Evolutionary conservation across 257 asterid species (phyloP).

Genomic region (Solanum peruvianum): DNA sequence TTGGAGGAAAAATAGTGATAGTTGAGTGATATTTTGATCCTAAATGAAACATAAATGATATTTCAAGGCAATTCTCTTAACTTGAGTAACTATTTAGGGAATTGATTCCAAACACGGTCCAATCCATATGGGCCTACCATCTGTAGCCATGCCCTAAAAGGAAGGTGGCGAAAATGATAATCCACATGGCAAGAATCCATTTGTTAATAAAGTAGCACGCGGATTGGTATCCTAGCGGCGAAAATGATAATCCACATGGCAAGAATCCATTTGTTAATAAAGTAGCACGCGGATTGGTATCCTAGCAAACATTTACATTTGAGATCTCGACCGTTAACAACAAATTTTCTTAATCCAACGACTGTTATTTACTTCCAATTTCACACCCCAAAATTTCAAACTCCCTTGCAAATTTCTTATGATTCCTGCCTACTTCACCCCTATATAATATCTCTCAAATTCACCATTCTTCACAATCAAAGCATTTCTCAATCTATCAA

Average conservation of each 20-base stretch:
- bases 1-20: no score
- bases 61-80: no score
- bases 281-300: not conserved
- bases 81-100: no score
- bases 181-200: not conserved
- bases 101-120: not conserved
- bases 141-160: not conserved
- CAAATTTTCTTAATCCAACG: not conserved
- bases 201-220: not conserved
- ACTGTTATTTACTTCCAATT: not conserved
- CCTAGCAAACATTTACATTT: not conserved
- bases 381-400: conserved; percentile 2
- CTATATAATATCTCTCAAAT: not conserved
- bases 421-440: conserved; percentile 12
- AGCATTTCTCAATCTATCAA: not conserved
- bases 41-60: no score
- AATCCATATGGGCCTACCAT: not conserved
- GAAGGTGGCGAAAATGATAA: not conserved
- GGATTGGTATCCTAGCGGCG: not conserved
- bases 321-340: not conserved
- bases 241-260: not conserved
- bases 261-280: not conserved
- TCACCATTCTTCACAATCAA: not conserved
- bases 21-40: no score
- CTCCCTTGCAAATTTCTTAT: not conserved